Base-by-base conservation (phyloP, 2,329 filamentous ascomycete genomes). In the Trichocomaceae sp. region DNA sequence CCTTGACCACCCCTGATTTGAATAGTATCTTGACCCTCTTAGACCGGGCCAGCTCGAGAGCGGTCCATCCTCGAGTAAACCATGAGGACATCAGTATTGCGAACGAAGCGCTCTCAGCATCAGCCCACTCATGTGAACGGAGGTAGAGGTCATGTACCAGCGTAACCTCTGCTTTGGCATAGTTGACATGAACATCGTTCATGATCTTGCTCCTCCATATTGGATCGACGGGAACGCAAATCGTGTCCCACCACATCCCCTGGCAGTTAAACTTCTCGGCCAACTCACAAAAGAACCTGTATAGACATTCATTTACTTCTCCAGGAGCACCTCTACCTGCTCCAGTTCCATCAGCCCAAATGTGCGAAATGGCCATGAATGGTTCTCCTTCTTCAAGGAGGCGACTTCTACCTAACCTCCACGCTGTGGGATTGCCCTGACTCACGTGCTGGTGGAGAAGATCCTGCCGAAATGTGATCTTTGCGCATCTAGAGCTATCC, bases 201-300 rank as follows among this genome's bases (percentile, higher is more conserved):
- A 61, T 60, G 0, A 63, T 63, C 20, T 50, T 54, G 2, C 17
- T 52, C 15, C 59, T 58, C 13, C 56, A 53, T 3, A 44, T 29
- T 7, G 56, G 52, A 9, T 60, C 59, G 12, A 37, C 54, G 2
- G 65, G 63, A 20, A 66, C 60, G 8, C 56, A 66, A 9, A 67
- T 59, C 8, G 63, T 60, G 50, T 67, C 64, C 66, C 65, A 68
- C 66, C 64, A 69, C n/a, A 67, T 60, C 8, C 63, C 64, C 19
- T 59, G 17, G 41, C 60, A 66, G 5, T 55, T 29, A 61, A 54
- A 8, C 46, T 26, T 26, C 23, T 26, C 23, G 23, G 23, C 23
- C 23, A 23, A 7, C 37, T 46, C 5, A 60, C 60, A 33, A 66
- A 67, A 68, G 47, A 62, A 62, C 3, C 58, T 44, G 31, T 60